Base-by-base conservation (phyloP, 441 rosid genomes). In the Pelargonium hybrid region DNA sequence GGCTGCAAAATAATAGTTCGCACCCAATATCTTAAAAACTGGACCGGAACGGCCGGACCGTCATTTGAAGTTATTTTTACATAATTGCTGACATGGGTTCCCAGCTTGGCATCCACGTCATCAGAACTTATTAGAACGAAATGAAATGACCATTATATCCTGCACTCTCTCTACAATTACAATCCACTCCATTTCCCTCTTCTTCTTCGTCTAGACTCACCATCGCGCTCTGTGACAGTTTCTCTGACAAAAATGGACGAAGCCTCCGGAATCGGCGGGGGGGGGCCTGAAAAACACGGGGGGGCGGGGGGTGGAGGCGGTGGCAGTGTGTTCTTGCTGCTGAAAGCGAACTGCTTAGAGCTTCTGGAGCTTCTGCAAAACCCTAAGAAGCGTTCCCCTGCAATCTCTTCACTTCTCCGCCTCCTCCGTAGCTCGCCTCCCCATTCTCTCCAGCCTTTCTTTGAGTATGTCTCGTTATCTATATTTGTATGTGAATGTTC, bases 341-440 rank as follows among this genome's bases (percentile, higher is more conserved):
- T 94, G 3, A 84, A 85, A 76, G 77, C 83, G 25, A 79, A 76
- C 82, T 85, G 88, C 79, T 69, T 89, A 71, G 88, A 87, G 80
- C 88, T 94, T 71, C 84, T 94, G 0, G 85, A 82, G 63, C 83
- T 90, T 69, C 67, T 86, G 8, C 91, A 87, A 80, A 89, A 82
- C 85, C 87, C 88, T 75, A 80, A 74, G 71, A 82, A 79, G 41
- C 71, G 77, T 48, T 77, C 83, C 50, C 74, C 87, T n/a, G 73
- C 87, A 5, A 67, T 91, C 62, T 70, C 85, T 37, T 81, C 83
- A 0, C 72, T 93, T 62, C 87, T 87, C 73, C 71, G 26, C 5
- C 79, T 85, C 71, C 90, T 93, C 76, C 87, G 83, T 56, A 50
- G 70, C 56, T 75, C 86, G 65, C 81, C 89, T 41, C 67, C 90